phyloP scores from a whole-genome alignment of 805 yeast species.

The Kodamaea kaohsiungensis region DNA sequence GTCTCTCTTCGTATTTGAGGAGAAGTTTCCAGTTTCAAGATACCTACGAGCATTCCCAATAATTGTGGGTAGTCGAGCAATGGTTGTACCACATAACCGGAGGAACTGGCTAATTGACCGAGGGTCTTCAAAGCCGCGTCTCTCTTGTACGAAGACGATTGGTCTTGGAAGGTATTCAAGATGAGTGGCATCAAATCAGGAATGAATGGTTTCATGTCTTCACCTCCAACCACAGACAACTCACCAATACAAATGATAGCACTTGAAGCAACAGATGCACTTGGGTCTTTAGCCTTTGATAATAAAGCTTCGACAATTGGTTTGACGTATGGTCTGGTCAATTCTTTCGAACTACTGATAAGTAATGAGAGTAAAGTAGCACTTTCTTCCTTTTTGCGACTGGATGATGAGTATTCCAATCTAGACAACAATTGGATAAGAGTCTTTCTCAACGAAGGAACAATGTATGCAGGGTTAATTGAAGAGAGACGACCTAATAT shows the following conservation, averaged over 20 bases:
- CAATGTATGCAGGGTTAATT: constrained; percentile 92
- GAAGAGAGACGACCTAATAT: constrained; percentile 82
- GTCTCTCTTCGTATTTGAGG: constrained; percentile 80
- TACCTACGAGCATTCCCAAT: constrained; percentile 75
- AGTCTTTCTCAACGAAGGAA: constrained; percentile 87
- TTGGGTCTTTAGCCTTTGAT: constrained; percentile 69
- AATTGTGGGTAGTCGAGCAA: constrained; percentile 88
- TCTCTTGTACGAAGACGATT: constrained; percentile 81
- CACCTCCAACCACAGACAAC: constrained; percentile 84
- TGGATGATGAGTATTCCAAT: constrained; percentile 75
- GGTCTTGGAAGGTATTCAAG: constrained; percentile 87
- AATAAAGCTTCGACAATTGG: constrained; percentile 86
- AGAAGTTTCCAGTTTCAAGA: constrained; percentile 78
- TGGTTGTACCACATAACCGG: constrained; percentile 96
- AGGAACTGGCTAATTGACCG: constrained; percentile 85
- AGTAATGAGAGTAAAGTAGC: constrained; percentile 73
- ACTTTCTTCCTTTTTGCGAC: constrained; percentile 80
- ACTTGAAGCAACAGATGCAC: constrained; percentile 83
- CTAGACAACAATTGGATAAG: constrained; percentile 83
- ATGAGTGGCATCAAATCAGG: constrained; percentile 83
- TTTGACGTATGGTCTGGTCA: constrained; percentile 87
- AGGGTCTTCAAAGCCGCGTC: constrained; percentile 86
- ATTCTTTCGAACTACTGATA: constrained; percentile 73
- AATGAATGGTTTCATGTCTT: constrained; percentile 71
- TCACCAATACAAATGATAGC: constrained; percentile 89